phyloP scores from a whole-genome alignment of 192 early-diverging fungal genomes.

The Coemansia sp. region DNA sequence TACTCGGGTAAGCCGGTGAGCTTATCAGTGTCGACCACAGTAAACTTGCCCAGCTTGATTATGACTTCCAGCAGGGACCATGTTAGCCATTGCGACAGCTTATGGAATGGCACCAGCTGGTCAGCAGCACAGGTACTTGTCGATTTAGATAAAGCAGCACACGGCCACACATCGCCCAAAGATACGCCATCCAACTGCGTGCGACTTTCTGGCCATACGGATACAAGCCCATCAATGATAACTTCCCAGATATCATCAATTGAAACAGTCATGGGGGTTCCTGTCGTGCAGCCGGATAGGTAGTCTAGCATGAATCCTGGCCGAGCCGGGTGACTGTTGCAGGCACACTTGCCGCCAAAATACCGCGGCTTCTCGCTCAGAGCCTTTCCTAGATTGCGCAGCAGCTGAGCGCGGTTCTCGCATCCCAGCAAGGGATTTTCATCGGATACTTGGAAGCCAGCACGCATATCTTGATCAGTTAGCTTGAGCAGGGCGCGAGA shows the following conservation, averaged over 20 bases:
- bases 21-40: constrained; percentile 56
- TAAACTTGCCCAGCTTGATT: constrained; percentile 51
- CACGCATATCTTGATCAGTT: constrained; percentile 19
- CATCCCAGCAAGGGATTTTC: constrained; percentile 79
- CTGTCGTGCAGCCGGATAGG: constrained; percentile 58
- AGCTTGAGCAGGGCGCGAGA: constrained; percentile 32
- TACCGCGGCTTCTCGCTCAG: constrained; percentile 55
- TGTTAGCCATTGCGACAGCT: constrained; percentile 94
- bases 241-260: constrained; percentile 77
- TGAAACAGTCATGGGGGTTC: constrained; percentile 52
- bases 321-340: constrained; percentile 51
- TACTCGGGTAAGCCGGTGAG: constrained; percentile 89
- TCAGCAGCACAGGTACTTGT: constrained; percentile 22
- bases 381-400: constrained; percentile 63
- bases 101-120: constrained; percentile 79
- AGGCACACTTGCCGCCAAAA: constrained; percentile 53
- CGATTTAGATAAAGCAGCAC: constrained; percentile 48
- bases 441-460: constrained; percentile 76
- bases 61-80: constrained; percentile 88
- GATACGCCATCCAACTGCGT: constrained; percentile 71
- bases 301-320: constrained; percentile 86
- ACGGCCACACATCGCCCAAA: constrained; percentile 92
- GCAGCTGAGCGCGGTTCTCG: constrained; percentile 69
- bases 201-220: constrained; percentile 86
- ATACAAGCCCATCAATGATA: constrained; percentile 70